Conservation (phyloP, 108 stramenopile genomes). For the Skeletonema menzelii region DNA sequence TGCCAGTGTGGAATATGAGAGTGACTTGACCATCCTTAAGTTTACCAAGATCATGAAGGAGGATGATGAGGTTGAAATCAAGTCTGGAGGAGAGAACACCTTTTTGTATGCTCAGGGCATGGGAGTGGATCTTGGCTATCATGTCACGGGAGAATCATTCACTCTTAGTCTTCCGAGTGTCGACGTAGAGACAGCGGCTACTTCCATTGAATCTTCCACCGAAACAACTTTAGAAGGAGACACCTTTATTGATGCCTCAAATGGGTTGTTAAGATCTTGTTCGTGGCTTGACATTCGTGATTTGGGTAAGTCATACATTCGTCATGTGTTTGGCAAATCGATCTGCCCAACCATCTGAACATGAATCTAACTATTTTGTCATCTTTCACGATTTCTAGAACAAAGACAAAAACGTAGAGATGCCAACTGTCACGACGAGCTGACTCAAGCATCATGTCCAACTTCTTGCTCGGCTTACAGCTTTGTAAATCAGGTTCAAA, state of each 20-base stretch:
- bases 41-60: conserved; percentile 23
- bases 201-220: neutral
- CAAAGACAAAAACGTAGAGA: conserved; percentile 12
- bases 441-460: conserved; percentile 3
- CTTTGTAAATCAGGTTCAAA: neutral
- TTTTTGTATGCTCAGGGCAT: conserved; percentile 49
- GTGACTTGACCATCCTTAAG: conserved; percentile 31
- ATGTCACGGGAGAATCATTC: conserved; percentile 19
- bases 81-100: conserved; percentile 7
- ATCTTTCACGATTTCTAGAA: neutral
- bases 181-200: neutral
- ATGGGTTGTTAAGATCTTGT: neutral
- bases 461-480: conserved; percentile 9
- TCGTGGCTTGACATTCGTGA: conserved; percentile 23
- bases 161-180: neutral
- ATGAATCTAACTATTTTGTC: neutral
- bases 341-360: neutral
- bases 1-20: conserved; percentile 33
- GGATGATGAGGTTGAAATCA: conserved; percentile 43
- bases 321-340: too few relatives aligned
- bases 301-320: neutral
- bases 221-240: conserved; percentile 4
- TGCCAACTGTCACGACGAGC: conserved; percentile 3
- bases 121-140: conserved; percentile 30
- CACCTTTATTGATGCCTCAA: conserved; percentile 7